phyloP scores from a whole-genome alignment of 1,284 basidiomycete species.

The Ganoderma boninense region DNA sequence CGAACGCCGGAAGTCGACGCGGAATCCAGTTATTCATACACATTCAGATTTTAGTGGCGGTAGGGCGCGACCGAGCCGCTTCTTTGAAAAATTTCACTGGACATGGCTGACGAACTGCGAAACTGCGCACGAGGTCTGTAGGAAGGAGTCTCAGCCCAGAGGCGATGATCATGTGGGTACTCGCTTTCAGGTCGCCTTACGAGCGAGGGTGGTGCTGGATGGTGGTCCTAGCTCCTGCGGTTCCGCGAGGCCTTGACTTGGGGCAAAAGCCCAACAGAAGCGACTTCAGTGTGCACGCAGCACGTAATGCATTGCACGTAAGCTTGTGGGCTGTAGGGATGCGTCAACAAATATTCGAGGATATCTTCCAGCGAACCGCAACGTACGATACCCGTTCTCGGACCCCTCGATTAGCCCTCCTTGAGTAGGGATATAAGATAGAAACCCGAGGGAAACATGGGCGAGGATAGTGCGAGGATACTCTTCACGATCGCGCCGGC shows the following conservation, averaged over 20 bases:
- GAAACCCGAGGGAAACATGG: not conserved
- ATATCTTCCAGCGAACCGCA: not conserved
- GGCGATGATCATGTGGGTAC: constrained; percentile 12
- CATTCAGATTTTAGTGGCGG: not conserved
- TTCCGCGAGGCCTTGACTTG: constrained; percentile 3
- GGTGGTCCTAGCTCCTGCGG: not conserved
- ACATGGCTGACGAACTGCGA: constrained; percentile 1
- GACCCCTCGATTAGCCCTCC: not conserved
- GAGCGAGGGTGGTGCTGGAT: constrained; percentile 10
- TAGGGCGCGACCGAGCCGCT: constrained; percentile 15
- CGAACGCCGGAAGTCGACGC: constrained; percentile 2
- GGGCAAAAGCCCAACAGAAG: not conserved
- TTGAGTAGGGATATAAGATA: not conserved
- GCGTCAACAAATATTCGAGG: not conserved
- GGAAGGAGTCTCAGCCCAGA: constrained; percentile 9
- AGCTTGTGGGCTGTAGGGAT: not conserved
- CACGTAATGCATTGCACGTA: not conserved
- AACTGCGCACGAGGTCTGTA: constrained; percentile 14
- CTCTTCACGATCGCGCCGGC: not conserved
- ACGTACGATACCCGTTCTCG: not conserved
- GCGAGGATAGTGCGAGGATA: not conserved
- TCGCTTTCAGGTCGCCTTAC: constrained; percentile 13
- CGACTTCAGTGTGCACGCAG: not conserved
- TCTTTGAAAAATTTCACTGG: constrained; percentile 9
- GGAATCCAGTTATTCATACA: not conserved